Conservation (phyloP, 1,284 basidiomycete species). For the Tilletia walkeri region DNA sequence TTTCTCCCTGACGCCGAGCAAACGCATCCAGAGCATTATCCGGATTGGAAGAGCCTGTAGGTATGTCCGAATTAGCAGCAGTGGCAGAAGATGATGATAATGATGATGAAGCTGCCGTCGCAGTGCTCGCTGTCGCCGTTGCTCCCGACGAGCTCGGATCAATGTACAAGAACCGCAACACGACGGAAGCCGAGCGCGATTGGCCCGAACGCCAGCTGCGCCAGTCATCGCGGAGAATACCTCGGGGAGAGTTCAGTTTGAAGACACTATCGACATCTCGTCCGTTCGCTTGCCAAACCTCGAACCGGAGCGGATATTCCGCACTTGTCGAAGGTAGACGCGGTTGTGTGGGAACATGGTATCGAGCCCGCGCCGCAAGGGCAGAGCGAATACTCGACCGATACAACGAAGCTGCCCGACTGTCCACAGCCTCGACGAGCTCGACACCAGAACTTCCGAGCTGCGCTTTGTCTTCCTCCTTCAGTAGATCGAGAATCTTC, state of each 20-base stretch:
- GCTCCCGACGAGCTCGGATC: not conserved
- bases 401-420: not conserved
- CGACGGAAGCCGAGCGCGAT: not conserved
- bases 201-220: not conserved
- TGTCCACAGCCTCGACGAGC: not conserved
- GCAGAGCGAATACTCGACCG: not conserved
- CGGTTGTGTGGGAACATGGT: not conserved
- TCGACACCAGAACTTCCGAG: not conserved
- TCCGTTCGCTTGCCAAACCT: constrained; percentile 5
- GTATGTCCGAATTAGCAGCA: too few relatives aligned
- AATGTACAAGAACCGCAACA: not conserved
- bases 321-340: not conserved
- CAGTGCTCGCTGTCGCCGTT: too few relatives aligned
- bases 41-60: too few relatives aligned
- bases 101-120: too few relatives aligned
- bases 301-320: not conserved
- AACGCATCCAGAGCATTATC: too few relatives aligned
- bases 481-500: not conserved
- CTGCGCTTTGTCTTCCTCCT: not conserved
- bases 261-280: not conserved
- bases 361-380: not conserved
- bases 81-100: too few relatives aligned
- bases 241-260: not conserved
- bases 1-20: too few relatives aligned
- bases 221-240: not conserved